Evolutionary conservation across 2,329 filamentous ascomycete species (phyloP), one percentile per base, ranked within the genome.

Genomic region (Alternaria sp.): DNA sequence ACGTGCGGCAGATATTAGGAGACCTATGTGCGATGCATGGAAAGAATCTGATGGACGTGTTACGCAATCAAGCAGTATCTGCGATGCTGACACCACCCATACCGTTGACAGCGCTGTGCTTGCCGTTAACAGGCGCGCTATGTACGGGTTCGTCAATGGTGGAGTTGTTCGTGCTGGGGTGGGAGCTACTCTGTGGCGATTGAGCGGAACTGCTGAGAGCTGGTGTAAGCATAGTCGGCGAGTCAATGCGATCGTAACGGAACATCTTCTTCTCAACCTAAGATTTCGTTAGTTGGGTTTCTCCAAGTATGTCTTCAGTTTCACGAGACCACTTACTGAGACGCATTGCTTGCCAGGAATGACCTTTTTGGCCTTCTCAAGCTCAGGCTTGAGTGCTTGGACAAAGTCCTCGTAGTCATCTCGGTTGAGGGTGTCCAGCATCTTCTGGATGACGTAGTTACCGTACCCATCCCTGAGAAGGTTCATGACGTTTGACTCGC

Each of bases 401-500:
- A 81, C 65, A 54, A 84, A 81, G 36, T 70, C 63, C n/a, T 73
- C 59, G 63, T 81, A 83, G 59, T 84, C 81, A 12, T 75, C 62
- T 6, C 71, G 67, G 22, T 64, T 67, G 2, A 84, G 74, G 1
- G 76, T 81, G 51, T 83, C 81, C 39, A 96, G 83, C 5, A 97
- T 85, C 81, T 94, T 96, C 81, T 97, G 94, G 63, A 98, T 91
- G 6, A 98, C 94, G 75, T 98, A 99, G 78, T 99, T 99, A 61
- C 92, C 95, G 76, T 90, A 98, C 65, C 92, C 91, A 75, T 99
- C 94, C 66, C 90, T 91, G 85, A 97, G 93, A 80, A 97, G 85
- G 22, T 86, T 83, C 63, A 90, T 85, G 38, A 98, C 81, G n/a
- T 89, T 87, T 57, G 84, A 89, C 57, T 88, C 87, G 12, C 91